Evolutionary conservation across 768 basidiomycete species (phyloP), one percentile per base, ranked within the genome.

Genomic region (Sutorius australiensis): DNA sequence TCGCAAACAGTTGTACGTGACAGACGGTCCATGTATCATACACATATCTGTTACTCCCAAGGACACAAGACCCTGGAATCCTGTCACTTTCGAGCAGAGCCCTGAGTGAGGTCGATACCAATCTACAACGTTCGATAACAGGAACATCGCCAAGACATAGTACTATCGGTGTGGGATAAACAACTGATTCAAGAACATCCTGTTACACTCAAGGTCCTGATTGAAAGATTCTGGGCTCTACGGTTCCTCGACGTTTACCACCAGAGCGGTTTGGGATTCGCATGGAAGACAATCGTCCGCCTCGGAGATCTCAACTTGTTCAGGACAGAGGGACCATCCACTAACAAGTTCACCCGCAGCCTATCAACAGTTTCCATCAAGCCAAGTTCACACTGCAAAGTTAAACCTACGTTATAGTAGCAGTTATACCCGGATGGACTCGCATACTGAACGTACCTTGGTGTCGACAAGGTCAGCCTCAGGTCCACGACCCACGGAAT

Each of bases 321-420:
- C 9, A 3, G 37, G 37, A 17, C 37, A 37, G n/a, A 1, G n/a
- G 9, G 1, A 8, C 36, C 7, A 8, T n/a, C 5, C n/a, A n/a
- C n/a, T 16, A 4, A 17, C 7, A 3, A 7, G 7, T 17, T 37
- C 9, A 17, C 36, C 37, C 17, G n/a, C 7, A 17, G 16, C 37
- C 37, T 38, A 17, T 38, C 10, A 17, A 10, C 14, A 10, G 2
- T 17, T 38, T 38, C 17, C n/a, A 9, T 10, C n/a, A n/a, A 38
- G 37, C 17, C 17, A 11, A 38, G 17, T 38, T 39, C 19, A 36
- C 5, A 12, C 14, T 11, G 39, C 13, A 8, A 42, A 42, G 4
- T 24, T n/a, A 12, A 52, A 53, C 53, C 27, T 10, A 55, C 54
- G 21, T 36, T 13, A 42, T 53, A 53, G 5, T 30, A 3, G 16